Evolutionary conservation across 192 early-diverging fungal species (phyloP), one percentile per base, ranked within the genome.

Genomic region (Coemansia sp.): DNA sequence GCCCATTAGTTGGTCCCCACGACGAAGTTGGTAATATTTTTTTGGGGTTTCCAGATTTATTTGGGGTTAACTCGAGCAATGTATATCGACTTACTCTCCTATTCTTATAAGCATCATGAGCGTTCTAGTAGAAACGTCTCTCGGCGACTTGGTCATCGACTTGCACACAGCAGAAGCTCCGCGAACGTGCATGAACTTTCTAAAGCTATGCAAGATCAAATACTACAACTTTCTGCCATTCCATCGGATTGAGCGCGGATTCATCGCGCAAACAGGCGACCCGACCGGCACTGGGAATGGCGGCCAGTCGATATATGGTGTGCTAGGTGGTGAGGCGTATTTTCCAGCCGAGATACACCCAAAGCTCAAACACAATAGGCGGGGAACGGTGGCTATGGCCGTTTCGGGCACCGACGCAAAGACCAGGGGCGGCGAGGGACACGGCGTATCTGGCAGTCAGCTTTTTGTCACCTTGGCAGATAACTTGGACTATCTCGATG

Each of bases 251-350:
- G 90, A 93, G 22, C 83, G 82, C 38, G 88, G 96, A 60, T 99
- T 96, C 66, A 94, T 98, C 85, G 91, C 97, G 29, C 97, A 99
- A 85, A 92, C 92, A 39, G 94, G 95, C 40, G 96, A 99, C 73
- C 98, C 96, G 9, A 96, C 94, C 4, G 94, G 92, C n/a, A 95
- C 92, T 9, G 95, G 94, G 6, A 79, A 90, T 15, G 95, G 95
- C 29, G 96, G 97, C 0, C 83, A 89, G 67, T 90, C 86, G 7
- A 83, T 79, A 60, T 93, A 80, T 74, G 79, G 79, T 0, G 65
- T 66, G 31, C 68, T 93, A 4, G 67, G 90, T 41, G 91, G 89
- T 5, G 58, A 82, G 2, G 27, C 59, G 19, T 80, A 87, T 19
- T 92, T 93, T 46, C 80, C 85, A 10, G 88, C 90, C 53, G 92